A percentile compares a stretch with the other conserved stretches of the same genome.
Conservation (phyloP, 2,329 filamentous ascomycete species). For the Penicillium sp. region DNA sequence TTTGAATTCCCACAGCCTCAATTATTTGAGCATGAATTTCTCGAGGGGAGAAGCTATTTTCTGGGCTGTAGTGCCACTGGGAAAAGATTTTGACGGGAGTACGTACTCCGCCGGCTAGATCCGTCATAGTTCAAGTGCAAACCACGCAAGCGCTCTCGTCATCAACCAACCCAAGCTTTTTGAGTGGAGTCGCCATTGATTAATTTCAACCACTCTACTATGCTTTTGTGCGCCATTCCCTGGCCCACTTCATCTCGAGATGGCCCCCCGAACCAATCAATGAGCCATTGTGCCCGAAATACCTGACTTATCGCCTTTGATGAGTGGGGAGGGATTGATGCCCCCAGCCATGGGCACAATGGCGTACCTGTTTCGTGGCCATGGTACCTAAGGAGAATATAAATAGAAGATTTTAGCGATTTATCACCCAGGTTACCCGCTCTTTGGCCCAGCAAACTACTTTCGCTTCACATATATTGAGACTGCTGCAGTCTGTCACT, state of each 20-base stretch:
- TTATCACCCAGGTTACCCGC: background rate
- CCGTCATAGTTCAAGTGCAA: constrained; percentile 9
- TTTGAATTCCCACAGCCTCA: background rate
- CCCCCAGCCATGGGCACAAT: constrained; percentile 1
- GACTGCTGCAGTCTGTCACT: background rate
- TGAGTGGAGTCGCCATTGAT: constrained; percentile 6
- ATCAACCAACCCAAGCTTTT: constrained; percentile 19
- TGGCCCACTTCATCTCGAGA: background rate
- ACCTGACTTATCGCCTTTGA: constrained; percentile 2
- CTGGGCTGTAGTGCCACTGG: background rate
- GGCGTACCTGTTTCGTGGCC: constrained; percentile 8
- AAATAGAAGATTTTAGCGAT: constrained; percentile 9
- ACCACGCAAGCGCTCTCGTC: constrained; percentile 19
- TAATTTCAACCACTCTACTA: background rate
- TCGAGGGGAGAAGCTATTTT: background rate
- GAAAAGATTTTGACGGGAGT: constrained; percentile 2
- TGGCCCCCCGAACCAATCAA: background rate
- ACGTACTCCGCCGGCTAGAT: constrained; percentile 15
- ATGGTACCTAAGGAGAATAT: background rate
- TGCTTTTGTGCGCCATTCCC: background rate
- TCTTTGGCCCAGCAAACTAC: background rate
- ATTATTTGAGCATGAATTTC: background rate
- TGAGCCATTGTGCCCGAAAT: background rate
- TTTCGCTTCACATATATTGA: constrained; percentile 7
- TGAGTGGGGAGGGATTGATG: constrained; percentile 1